Conservation (phyloP, 179 eudicot species). For the Gypsophila paniculata region DNA sequence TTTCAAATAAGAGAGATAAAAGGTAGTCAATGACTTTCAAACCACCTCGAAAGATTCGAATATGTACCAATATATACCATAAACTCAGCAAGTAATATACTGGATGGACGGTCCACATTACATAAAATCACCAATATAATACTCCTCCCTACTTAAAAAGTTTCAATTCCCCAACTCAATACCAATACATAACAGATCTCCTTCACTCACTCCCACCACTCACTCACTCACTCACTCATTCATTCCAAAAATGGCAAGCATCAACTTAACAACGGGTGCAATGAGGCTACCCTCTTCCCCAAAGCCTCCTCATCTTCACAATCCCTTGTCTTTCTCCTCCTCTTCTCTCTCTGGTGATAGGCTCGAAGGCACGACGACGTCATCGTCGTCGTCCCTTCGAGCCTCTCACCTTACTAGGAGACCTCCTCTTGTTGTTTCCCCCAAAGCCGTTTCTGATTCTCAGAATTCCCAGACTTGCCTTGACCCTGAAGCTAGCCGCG, state of each 20-base stretch:
- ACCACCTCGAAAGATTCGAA: too few relatives aligned
- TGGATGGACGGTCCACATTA: too few relatives aligned
- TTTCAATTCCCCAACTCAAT: too few relatives aligned
- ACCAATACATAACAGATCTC: too few relatives aligned
- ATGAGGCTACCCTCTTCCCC: not conserved
- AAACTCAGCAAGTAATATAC: too few relatives aligned
- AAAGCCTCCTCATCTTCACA: too few relatives aligned
- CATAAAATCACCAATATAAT: too few relatives aligned
- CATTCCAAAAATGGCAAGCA: slow-evolving; percentile 15
- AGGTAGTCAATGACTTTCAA: too few relatives aligned
- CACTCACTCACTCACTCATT: not conserved
- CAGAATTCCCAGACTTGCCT: slow-evolving; percentile 94
- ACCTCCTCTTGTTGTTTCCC: slow-evolving; percentile 47
- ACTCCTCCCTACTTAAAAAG: too few relatives aligned
- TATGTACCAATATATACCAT: too few relatives aligned
- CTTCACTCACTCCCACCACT: not conserved
- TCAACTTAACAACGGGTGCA: slow-evolving; percentile 8
- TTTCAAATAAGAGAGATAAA: too few relatives aligned
- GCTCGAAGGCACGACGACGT: too few relatives aligned
- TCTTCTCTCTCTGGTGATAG: slow-evolving; percentile 14
- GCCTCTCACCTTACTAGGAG: not conserved
- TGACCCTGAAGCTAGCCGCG: slow-evolving; percentile 93
- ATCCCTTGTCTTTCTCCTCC: not conserved
- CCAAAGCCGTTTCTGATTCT: slow-evolving; percentile 89
- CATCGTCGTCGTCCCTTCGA: not conserved